phyloP scores from a whole-genome alignment of 371 early-diverging fungal genomes.

The Mucor velutinosus region DNA sequence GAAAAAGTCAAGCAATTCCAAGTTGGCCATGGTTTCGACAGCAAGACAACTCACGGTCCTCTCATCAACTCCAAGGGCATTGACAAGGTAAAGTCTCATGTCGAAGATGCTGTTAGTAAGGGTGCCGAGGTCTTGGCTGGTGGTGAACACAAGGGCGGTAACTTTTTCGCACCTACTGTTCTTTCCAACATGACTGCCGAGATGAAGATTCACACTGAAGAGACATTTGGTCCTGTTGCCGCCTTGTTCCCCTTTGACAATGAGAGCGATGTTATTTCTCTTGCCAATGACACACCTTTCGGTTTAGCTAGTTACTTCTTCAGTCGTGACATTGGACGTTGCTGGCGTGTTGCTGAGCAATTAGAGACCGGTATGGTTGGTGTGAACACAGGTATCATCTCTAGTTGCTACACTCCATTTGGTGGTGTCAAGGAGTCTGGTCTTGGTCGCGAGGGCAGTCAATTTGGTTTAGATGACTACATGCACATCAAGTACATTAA shows the following conservation, averaged over 20 bases:
- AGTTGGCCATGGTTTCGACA: slow-evolving; percentile 78
- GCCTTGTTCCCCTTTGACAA: slow-evolving; percentile 67
- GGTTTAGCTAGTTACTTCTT: slow-evolving; percentile 90
- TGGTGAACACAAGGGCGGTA: slow-evolving; percentile 59
- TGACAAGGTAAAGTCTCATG: slow-evolving; percentile 68
- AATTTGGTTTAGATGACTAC: slow-evolving; percentile 72
- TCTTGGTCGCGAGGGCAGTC: slow-evolving; percentile 79
- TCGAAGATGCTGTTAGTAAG: slow-evolving; percentile 70
- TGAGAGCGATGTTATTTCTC: slow-evolving; percentile 72
- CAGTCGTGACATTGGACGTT: slow-evolving; percentile 71
- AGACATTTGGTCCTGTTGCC: slow-evolving; percentile 84
- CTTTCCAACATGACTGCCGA: slow-evolving; percentile 60
- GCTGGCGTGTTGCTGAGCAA: slow-evolving; percentile 81
- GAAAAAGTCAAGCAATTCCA: slow-evolving; percentile 62
- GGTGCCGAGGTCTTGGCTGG: slow-evolving; percentile 69
- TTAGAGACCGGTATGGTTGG: slow-evolving; percentile 92
- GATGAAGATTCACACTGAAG: slow-evolving; percentile 69
- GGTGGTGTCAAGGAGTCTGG: slow-evolving; percentile 88
- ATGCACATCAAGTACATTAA: slow-evolving; percentile 63
- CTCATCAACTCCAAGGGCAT: slow-evolving; percentile 73
- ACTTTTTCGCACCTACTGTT: slow-evolving; percentile 78
- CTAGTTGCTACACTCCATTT: slow-evolving; percentile 71
- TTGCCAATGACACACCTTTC: slow-evolving; percentile 74
- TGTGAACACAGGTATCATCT: slow-evolving; percentile 76
- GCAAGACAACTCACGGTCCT: slow-evolving; percentile 74